These are phyloP conservation scores for Phytophthora crassamura DNA, from an alignment of 352 stramenopile species.

Conservation along the genomic window DNA sequence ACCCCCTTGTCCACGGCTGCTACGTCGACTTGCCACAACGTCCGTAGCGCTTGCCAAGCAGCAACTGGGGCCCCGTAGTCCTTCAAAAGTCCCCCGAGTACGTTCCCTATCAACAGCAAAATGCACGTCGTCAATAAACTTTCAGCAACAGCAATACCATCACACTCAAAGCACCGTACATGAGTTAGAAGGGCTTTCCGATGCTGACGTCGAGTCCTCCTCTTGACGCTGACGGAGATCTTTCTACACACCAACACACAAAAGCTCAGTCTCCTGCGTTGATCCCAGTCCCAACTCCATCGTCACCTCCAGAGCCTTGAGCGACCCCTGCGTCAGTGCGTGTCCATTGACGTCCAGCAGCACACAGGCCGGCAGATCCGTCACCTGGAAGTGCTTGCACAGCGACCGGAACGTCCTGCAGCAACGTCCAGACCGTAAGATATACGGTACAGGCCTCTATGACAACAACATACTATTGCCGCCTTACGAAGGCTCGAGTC, in stretches of 20 bases:
- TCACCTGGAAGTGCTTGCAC: conserved; percentile 54
- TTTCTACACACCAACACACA: conserved; percentile 12
- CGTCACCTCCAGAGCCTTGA: conserved; percentile 23
- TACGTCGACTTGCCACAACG: conserved; percentile 31
- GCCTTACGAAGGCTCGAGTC: conserved; percentile 32
- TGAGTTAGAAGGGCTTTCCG: not conserved
- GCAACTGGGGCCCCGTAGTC: not conserved
- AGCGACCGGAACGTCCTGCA: conserved; percentile 44
- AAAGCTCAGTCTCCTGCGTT: not conserved
- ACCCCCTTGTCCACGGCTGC: not conserved
- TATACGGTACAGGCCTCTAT: not conserved
- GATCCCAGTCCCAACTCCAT: not conserved
- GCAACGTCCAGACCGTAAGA: not conserved
- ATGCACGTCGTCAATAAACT: not conserved
- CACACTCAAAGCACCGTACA: conserved; percentile 18
- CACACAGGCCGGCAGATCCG: conserved; percentile 43
- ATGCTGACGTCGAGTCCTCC: not conserved
- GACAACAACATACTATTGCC: not conserved
- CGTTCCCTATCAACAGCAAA: conserved; percentile 18
- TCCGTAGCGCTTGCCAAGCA: conserved; percentile 23
- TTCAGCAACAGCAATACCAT: not conserved
- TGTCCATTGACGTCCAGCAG: conserved; percentile 37
- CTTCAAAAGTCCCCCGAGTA: conserved; percentile 32
- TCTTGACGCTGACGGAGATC: conserved; percentile 18
- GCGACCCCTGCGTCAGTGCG: conserved; percentile 14